Evolutionary conservation across 2,329 filamentous ascomycete genomes (phyloP).

Genomic region (Colletotrichum spaethianum): DNA sequence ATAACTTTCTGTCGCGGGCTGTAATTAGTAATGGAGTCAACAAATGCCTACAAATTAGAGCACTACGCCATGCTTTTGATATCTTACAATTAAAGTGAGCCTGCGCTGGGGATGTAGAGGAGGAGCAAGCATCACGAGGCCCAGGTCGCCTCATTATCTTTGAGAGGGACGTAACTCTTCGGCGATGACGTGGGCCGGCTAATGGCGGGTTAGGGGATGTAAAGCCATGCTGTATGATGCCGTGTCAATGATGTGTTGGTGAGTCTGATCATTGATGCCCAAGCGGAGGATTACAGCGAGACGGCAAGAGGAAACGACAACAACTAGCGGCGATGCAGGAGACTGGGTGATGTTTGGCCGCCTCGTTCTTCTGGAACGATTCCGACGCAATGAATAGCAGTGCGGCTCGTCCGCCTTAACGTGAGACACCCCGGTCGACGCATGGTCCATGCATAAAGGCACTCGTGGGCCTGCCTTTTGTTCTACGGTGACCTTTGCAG

Average conservation of each 20-base stretch:
- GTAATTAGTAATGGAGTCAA: neutral
- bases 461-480: neutral
- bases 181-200: neutral
- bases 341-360: neutral
- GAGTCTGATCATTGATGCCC: slow-evolving; percentile 3
- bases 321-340: neutral
- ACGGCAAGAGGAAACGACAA: neutral
- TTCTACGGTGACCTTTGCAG: neutral
- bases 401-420: neutral
- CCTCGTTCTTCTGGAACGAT: slow-evolving; percentile 8
- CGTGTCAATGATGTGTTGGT: neutral
- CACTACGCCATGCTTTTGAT: neutral
- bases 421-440: neutral
- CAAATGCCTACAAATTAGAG: too few relatives aligned
- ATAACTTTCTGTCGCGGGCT: too few relatives aligned
- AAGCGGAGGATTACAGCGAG: neutral
- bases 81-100: too few relatives aligned
- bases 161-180: neutral
- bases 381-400: slow-evolving; percentile 1
- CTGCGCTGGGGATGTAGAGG: too few relatives aligned
- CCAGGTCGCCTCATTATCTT: neutral
- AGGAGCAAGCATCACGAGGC: neutral
- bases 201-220: neutral
- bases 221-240: neutral
- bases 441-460: neutral